A percentile compares a stretch with the other conserved stretches of the same genome.
These are phyloP conservation scores for Ambispora gerdemannii DNA, from an alignment of 192 early-diverging fungal genomes.

Conservation along the genomic window DNA sequence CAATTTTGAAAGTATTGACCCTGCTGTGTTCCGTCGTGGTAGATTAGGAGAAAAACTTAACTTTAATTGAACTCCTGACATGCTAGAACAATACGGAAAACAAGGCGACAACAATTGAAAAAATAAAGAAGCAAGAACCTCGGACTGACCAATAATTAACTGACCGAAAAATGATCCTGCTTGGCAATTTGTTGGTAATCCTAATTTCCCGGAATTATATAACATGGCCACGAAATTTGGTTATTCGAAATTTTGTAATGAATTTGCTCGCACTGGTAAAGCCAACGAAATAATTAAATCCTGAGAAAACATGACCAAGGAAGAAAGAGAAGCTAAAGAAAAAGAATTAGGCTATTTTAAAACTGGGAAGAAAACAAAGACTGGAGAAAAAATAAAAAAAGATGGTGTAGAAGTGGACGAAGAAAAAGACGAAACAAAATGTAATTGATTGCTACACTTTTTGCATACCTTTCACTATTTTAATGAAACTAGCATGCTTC, in stretches of 20 bases:
- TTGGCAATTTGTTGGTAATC: background rate
- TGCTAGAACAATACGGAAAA: slow-evolving; percentile 1
- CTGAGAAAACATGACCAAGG: background rate
- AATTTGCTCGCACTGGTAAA: background rate
- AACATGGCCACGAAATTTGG: background rate
- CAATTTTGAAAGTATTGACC: background rate
- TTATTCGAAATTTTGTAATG: background rate
- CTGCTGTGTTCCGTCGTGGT: background rate
- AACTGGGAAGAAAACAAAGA: background rate
- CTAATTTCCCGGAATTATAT: background rate
- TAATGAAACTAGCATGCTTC: background rate
- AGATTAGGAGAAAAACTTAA: slow-evolving; percentile 11
- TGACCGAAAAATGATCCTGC: background rate
- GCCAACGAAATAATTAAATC: background rate
- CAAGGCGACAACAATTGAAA: too few relatives aligned
- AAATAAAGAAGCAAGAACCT: too few relatives aligned
- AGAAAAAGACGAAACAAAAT: background rate
- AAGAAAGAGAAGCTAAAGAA: background rate
- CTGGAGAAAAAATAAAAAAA: background rate
- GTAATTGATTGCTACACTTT: background rate
- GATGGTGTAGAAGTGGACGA: background rate
- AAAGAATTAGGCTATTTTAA: background rate
- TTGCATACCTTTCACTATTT: background rate
- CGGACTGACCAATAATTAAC: background rate
- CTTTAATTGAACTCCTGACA: background rate